phyloP scores from a whole-genome alignment of 495 filamentous ascomycete species.

The Aspergillus leporis region DNA sequence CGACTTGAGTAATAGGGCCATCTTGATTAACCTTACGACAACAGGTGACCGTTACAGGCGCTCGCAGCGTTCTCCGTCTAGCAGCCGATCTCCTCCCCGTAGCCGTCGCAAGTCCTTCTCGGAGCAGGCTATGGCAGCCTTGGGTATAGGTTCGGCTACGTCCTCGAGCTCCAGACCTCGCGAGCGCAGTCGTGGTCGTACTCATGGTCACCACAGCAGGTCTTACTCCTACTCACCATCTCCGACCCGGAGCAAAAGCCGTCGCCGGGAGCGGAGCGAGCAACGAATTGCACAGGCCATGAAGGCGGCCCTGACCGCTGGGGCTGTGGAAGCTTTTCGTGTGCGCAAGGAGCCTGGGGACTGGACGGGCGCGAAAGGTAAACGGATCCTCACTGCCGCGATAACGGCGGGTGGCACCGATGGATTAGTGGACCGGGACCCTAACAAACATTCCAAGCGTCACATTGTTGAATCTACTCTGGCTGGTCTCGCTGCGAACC shows the following conservation, averaged over 20 bases:
- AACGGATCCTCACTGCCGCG: conserved; percentile 83
- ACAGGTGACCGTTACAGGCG: conserved; percentile 44
- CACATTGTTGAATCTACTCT: conserved; percentile 75
- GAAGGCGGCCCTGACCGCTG: conserved; percentile 81
- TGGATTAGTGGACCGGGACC: conserved; percentile 68
- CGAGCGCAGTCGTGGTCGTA: conserved; percentile 33
- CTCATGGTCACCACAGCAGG: conserved; percentile 48
- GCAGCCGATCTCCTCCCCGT: conserved; percentile 41
- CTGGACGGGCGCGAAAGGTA: conserved; percentile 84
- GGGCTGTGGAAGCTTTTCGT: conserved; percentile 85
- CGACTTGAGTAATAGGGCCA: not conserved
- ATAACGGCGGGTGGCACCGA: conserved; percentile 83
- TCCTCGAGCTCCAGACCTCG: conserved; percentile 20
- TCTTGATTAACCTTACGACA: not conserved
- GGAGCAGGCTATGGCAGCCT: conserved; percentile 64
- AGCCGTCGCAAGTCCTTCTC: conserved; percentile 69
- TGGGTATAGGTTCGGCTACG: conserved; percentile 64
- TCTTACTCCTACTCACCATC: conserved; percentile 55
- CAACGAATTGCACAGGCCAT: conserved; percentile 80
- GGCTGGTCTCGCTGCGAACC: conserved; percentile 81
- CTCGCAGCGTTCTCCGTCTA: conserved; percentile 34
- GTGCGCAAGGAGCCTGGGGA: conserved; percentile 80
- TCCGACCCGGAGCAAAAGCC: conserved; percentile 48
- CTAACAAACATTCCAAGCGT: conserved; percentile 69
- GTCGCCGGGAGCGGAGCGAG: conserved; percentile 45